Base-by-base conservation (phyloP, 2,329 filamentous ascomycete species). In the Leptosphaerulina australis region DNA sequence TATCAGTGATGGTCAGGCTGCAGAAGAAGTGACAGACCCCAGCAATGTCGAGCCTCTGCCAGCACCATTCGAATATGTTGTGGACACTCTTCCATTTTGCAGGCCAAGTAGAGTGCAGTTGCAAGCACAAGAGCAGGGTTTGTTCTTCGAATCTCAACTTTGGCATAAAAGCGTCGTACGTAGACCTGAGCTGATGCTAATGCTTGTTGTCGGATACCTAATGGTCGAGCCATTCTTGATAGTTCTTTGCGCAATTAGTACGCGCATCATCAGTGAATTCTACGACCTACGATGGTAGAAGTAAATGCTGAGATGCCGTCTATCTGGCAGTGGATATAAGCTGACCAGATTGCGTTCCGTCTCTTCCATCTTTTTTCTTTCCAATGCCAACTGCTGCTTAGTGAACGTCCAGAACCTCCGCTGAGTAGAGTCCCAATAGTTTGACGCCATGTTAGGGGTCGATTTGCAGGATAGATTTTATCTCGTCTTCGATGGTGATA, bases 1-100 rank as follows among this genome's bases (percentile, higher is more conserved):
- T 35, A 59, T 62, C 41, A 62, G 56, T 35, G 9, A 17, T 12
- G 20, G 4, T 30, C 6, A 39, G 5, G 21, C 11, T 3, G 7
- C 5, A 15, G 9, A 34, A 5, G 22, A 4, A 2, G n/a, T 17
- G 10, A 39, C 63, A 11, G 60, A 71, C 69, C 70, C 69, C 69
- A 72, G 44, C 95, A 81, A 50, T 88, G 84, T 25, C 91, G 86
- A 3, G 92, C 91, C 72, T 99, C 94, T 36, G 85, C 87, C 9
- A 94, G 87, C 50, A 99, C 87, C 57, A 96, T 83, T 22, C 94
- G 85, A 65, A 99, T 97, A 72, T 99, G 94, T 72, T 97, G 93
- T 2, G 94, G 94, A 40, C 87, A 92, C 73, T 99, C 94, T 73
- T 99, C 94, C 85, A 96, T 96, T 76, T 99, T 99, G 77, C 91